These are phyloP conservation scores for Marsdenia floribunda DNA, from an alignment of 257 asterid species.

Conservation along the genomic window DNA sequence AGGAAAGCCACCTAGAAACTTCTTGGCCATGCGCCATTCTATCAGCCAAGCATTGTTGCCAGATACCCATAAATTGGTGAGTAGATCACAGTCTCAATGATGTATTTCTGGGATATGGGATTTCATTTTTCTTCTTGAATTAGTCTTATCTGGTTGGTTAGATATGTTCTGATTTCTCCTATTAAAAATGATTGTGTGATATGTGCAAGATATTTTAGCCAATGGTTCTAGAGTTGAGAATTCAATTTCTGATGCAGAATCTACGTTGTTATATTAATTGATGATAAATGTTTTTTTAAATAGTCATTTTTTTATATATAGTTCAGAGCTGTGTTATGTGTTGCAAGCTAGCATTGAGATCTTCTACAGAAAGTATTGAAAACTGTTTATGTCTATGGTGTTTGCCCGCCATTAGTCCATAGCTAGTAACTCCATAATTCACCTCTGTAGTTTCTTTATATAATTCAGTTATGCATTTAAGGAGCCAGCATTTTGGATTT, in stretches of 20 bases:
- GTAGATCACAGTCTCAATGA: slow-evolving; percentile 22
- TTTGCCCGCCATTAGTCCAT: neutral
- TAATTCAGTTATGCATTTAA: neutral
- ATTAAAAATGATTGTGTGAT: neutral
- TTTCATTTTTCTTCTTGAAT: neutral
- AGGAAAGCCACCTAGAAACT: slow-evolving; percentile 58
- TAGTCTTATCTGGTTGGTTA: neutral
- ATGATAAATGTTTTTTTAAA: neutral
- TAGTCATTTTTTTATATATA: neutral
- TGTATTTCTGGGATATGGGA: neutral
- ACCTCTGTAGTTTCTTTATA: neutral
- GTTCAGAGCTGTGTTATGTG: neutral
- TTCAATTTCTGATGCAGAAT: neutral
- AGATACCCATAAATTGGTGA: slow-evolving; percentile 47
- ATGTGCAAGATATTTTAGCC: neutral
- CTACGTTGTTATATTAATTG: neutral
- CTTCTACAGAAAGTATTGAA: neutral
- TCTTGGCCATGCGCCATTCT: slow-evolving; percentile 71
- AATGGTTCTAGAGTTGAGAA: neutral
- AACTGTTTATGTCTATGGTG: neutral
- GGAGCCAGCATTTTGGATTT: neutral
- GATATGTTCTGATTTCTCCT: neutral
- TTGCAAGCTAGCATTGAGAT: neutral
- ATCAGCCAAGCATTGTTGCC: slow-evolving; percentile 71
- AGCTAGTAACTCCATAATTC: neutral